Evolutionary conservation across 805 yeast genomes (phyloP).

Genomic region (Candida coleopterorum): DNA sequence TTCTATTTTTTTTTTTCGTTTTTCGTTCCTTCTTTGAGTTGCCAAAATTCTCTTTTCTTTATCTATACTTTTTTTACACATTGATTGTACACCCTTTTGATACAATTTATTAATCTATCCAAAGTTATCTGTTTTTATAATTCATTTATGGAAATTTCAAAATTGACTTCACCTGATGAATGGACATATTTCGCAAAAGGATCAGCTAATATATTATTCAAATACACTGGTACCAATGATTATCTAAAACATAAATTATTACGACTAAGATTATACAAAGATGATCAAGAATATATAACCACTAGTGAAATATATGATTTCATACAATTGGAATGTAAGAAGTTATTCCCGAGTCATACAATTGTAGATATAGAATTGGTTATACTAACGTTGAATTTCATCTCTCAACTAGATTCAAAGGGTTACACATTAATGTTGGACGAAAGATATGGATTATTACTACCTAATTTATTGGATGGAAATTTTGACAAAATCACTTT

Average conservation of each 20-base stretch:
- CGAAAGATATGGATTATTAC: constrained; percentile 40
- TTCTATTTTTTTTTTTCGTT: background rate
- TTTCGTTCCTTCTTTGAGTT: background rate
- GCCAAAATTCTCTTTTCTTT: background rate
- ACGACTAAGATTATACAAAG: constrained; percentile 31
- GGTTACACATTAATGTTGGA: constrained; percentile 27
- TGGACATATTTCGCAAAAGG: constrained; percentile 47
- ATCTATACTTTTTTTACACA: too few relatives aligned
- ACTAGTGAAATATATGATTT: constrained; percentile 40
- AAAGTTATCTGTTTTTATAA: too few relatives aligned
- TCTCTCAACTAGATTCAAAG: constrained; percentile 20
- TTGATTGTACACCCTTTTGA: too few relatives aligned
- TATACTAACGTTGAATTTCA: constrained; percentile 26
- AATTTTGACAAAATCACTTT: constrained; percentile 19
- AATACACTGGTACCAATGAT: constrained; percentile 33
- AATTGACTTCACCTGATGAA: constrained; percentile 28
- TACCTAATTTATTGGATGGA: constrained; percentile 38
- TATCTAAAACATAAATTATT: constrained; percentile 32
- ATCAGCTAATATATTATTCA: constrained; percentile 44
- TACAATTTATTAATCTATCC: too few relatives aligned
- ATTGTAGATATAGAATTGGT: constrained; percentile 30
- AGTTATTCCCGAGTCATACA: constrained; percentile 23
- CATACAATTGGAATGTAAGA: constrained; percentile 30
- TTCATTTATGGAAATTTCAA: constrained; percentile 37
- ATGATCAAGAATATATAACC: constrained; percentile 30